Evolutionary conservation across 1,284 basidiomycete species (phyloP).

Genomic region (Cutaneotrichosporon mucoides): DNA sequence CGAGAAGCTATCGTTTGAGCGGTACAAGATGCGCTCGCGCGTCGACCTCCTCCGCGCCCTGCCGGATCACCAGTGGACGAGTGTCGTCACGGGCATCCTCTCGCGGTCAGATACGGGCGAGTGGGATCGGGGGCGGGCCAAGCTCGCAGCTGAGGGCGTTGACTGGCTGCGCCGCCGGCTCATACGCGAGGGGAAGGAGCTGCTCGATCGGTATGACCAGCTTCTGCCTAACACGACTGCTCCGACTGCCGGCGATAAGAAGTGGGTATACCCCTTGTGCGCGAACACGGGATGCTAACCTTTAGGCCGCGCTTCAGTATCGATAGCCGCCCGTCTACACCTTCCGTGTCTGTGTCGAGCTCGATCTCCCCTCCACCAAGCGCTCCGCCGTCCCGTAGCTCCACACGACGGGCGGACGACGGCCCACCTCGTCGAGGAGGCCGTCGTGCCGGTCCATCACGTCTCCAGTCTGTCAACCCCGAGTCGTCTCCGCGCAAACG

Average conservation of each 20-base stretch:
- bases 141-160: constrained; percentile 29
- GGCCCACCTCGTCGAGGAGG: neutral
- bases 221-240: constrained; percentile 10
- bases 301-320: neutral
- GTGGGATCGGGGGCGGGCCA: constrained; percentile 34
- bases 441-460: no score
- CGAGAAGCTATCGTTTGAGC: constrained; percentile 82
- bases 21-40: constrained; percentile 82
- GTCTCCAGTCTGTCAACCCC: no score
- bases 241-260: no score
- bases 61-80: constrained; percentile 28
- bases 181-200: constrained; percentile 41
- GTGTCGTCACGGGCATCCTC: constrained; percentile 24
- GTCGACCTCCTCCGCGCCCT: constrained; percentile 70
- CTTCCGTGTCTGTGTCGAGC: neutral
- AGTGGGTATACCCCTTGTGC: no score
- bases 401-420: neutral
- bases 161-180: constrained; percentile 40
- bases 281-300: no score
- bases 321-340: neutral
- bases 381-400: neutral
- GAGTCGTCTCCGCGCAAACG: no score
- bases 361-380: neutral
- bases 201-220: constrained; percentile 34
- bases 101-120: constrained; percentile 6